Conservation (phyloP, 2,329 filamentous ascomycete genomes). For the Cladosporium colombiae region DNA sequence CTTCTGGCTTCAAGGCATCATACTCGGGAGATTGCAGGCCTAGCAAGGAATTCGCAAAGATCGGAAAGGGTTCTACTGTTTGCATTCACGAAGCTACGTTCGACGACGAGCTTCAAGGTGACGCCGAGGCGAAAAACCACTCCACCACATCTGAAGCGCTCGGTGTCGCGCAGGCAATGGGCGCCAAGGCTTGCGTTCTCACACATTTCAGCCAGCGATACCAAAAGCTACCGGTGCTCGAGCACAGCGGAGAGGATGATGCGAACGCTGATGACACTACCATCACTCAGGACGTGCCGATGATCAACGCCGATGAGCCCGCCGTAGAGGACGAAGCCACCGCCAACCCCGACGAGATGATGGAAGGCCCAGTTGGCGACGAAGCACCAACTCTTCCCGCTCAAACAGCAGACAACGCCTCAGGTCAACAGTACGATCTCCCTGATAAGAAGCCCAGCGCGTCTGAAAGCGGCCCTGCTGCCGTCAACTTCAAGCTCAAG, state of each 20-base stretch:
- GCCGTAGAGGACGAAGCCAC: slow-evolving; percentile 16
- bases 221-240: slow-evolving; percentile 66
- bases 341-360: slow-evolving; percentile 4
- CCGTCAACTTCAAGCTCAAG: slow-evolving; percentile 41
- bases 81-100: slow-evolving; percentile 97
- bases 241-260: slow-evolving; percentile 36
- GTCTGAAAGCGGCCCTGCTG: slow-evolving; percentile 23
- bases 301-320: slow-evolving; percentile 27
- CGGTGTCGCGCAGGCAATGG: slow-evolving; percentile 73
- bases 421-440: slow-evolving; percentile 28
- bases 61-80: slow-evolving; percentile 75
- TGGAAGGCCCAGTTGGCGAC: slow-evolving; percentile 23
- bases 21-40: slow-evolving; percentile 96
- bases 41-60: slow-evolving; percentile 64
- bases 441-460: slow-evolving; percentile 22
- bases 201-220: slow-evolving; percentile 97
- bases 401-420: slow-evolving; percentile 21
- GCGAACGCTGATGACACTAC: slow-evolving; percentile 23
- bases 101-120: slow-evolving; percentile 75
- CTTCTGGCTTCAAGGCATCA: slow-evolving; percentile 78
- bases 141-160: slow-evolving; percentile 86
- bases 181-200: slow-evolving; percentile 74
- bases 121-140: slow-evolving; percentile 87
- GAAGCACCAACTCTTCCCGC: slow-evolving; percentile 31
- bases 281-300: slow-evolving; percentile 29